phyloP scores from a whole-genome alignment of 768 basidiomycete species.

The Trametes coccinea region DNA sequence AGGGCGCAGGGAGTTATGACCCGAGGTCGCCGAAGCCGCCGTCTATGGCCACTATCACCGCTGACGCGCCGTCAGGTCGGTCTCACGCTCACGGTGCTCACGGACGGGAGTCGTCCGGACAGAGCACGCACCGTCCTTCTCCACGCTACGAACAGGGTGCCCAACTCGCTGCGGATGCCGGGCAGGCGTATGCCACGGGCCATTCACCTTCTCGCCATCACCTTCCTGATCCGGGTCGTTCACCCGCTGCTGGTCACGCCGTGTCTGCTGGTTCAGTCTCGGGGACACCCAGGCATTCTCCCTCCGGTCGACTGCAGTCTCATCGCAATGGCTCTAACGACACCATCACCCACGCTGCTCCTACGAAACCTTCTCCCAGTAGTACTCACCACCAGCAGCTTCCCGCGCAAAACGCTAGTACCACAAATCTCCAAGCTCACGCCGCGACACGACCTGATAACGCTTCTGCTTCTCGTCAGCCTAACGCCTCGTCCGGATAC shows the following conservation, averaged over 20 bases:
- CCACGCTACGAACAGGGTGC: not conserved
- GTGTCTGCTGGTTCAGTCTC: conserved; percentile 10
- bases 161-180: not conserved
- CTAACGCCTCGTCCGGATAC: conserved; percentile 28
- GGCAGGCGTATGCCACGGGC: not conserved
- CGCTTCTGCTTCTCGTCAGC: conserved; percentile 23
- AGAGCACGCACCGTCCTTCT: not conserved
- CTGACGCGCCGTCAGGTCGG: not conserved
- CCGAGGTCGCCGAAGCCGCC: conserved; percentile 22
- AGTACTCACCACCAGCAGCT: conserved; percentile 22
- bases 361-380: conserved; percentile 27
- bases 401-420: conserved; percentile 21
- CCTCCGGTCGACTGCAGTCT: conserved; percentile 25
- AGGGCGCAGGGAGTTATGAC: conserved; percentile 1
- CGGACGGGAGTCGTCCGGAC: conserved; percentile 5
- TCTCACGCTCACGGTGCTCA: not conserved
- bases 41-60: not conserved
- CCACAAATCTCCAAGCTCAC: conserved; percentile 23
- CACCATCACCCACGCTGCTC: conserved; percentile 25
- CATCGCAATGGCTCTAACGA: conserved; percentile 33
- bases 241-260: conserved; percentile 12
- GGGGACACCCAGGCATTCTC: conserved; percentile 24
- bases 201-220: conserved; percentile 15
- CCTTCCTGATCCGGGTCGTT: conserved; percentile 10
- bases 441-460: conserved; percentile 30